Percentiles rank a stretch among this genome's conserved stretches.
Conservation (phyloP, 352 stramenopile genomes). For the Aphanomyces stellatus region DNA sequence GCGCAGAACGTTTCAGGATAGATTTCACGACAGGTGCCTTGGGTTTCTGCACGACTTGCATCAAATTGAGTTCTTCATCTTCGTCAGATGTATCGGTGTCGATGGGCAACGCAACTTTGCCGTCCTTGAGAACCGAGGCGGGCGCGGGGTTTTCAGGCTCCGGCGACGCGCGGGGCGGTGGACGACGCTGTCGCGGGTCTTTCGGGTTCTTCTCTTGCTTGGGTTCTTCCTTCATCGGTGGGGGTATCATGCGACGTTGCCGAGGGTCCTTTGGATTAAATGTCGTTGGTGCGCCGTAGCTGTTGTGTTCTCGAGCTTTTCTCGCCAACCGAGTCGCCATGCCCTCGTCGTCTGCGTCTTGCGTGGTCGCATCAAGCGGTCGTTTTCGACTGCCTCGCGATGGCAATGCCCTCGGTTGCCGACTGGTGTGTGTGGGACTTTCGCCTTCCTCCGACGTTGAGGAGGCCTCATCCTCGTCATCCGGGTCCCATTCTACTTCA, state of each 20-base stretch:
- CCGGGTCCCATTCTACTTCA: neutral
- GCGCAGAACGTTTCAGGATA: constrained; percentile 9
- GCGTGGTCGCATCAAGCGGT: neutral
- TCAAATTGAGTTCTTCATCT: neutral
- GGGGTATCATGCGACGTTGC: constrained; percentile 8
- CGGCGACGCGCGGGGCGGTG: neutral
- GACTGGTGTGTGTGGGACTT: neutral
- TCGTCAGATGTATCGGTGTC: constrained; percentile 10
- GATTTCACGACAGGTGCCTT: constrained; percentile 11
- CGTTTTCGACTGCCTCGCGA: constrained; percentile 4
- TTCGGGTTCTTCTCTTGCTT: neutral
- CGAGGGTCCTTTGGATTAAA: constrained; percentile 5
- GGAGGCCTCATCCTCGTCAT: constrained; percentile 3
- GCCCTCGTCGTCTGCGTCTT: neutral
- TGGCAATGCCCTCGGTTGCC: neutral
- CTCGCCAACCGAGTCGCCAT: neutral
- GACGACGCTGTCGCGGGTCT: neutral
- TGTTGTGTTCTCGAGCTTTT: neutral
- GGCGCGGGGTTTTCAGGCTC: neutral
- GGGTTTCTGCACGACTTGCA: neutral
- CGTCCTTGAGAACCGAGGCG: neutral
- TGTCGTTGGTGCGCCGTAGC: neutral
- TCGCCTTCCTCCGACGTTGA: neutral
- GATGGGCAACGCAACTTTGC: constrained; percentile 5
- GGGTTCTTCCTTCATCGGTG: neutral